Base-by-base conservation (phyloP, 257 asterid species). In the Solanum bulbocastanum region DNA sequence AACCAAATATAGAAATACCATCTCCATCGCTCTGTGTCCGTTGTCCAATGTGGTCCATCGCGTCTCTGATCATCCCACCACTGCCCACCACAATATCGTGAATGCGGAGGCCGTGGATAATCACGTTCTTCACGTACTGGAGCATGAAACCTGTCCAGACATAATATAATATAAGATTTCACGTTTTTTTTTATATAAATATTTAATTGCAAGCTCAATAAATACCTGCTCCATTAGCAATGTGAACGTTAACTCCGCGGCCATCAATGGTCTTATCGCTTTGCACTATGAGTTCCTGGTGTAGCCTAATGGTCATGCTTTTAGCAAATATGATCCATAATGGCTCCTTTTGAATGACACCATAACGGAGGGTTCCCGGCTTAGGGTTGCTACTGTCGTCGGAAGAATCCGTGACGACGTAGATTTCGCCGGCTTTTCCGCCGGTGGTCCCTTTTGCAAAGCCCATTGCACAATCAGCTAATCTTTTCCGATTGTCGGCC, bases 251-350 rank as follows among this genome's bases (percentile, higher is more conserved):
- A 7, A 78, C 95, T 4, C 99, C 99, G 0, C 99, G 98, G 1
- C 84, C 99, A 36, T 96, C 99, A 68, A 96, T 96, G 42, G 99
- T 96, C 92, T 95, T 96, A 89, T 96, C 92, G 33, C 98, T 36
- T 46, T 84, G 62, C 90, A 96, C 69, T 62, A 96, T 91, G 69
- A 95, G 79, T 83, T 96, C 99, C 42, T 94, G 95, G 0, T 72
- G 22, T 4, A 96, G 94, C 58, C 91, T 90, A 74, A 96, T 96
- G 42, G 42, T 32, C 98, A 96, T 96, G 88, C 78, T 65, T 1
- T 88, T 72, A 5, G 85, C 84, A 91, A 96, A 96, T 72, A 91
- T 91, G 91, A 96, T 95, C 99, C 99, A 96, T 40, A 95, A 37
- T 2, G 98, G 98, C 72, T 88, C 93, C 85, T 87, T 90, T 18